A percentile compares a stretch with the other conserved stretches of the same genome.
These are phyloP conservation scores for Echeveria elegans DNA, from an alignment of 164 flowering plant genomes.

Conservation along the genomic window DNA sequence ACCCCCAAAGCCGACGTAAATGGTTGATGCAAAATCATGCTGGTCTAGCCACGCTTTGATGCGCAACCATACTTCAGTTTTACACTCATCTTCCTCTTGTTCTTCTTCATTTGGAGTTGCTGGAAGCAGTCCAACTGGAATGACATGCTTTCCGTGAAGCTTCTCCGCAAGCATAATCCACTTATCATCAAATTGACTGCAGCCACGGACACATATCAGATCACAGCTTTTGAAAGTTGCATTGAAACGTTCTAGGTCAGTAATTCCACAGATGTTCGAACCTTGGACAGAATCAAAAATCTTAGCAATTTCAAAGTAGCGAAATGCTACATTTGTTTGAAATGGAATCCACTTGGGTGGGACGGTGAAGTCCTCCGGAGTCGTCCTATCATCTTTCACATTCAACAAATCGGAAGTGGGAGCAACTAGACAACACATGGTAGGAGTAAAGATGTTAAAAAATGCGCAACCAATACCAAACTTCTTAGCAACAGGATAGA, in stretches of 20 bases:
- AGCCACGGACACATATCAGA: constrained; percentile 8
- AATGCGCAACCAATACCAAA: too few species aligned
- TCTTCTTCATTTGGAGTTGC: too few species aligned
- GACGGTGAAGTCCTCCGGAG: constrained; percentile 9
- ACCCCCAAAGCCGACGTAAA: constrained; percentile 23
- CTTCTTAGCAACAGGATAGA: too few species aligned
- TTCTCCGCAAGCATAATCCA: constrained; percentile 18
- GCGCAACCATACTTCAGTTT: constrained; percentile 1
- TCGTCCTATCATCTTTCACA: not conserved
- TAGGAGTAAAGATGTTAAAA: too few species aligned
- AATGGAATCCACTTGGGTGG: constrained; percentile 16
- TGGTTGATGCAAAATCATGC: constrained; percentile 13
- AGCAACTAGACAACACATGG: not conserved
- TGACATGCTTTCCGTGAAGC: constrained; percentile 11
- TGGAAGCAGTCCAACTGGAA: constrained; percentile 20
- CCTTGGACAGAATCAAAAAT: not conserved
- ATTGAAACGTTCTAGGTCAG: constrained; percentile 4
- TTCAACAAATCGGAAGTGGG: not conserved
- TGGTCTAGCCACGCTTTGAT: constrained; percentile 19
- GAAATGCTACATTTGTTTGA: constrained; percentile 6
- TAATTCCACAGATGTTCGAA: constrained; percentile 4
- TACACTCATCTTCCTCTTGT: not conserved
- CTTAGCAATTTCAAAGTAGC: not conserved
- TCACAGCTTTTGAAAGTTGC: constrained; percentile 10
- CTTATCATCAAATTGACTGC: constrained; percentile 19